Base-by-base conservation (phyloP, 1,139 yeast genomes). In the Suhomyces anneliseae region DNA sequence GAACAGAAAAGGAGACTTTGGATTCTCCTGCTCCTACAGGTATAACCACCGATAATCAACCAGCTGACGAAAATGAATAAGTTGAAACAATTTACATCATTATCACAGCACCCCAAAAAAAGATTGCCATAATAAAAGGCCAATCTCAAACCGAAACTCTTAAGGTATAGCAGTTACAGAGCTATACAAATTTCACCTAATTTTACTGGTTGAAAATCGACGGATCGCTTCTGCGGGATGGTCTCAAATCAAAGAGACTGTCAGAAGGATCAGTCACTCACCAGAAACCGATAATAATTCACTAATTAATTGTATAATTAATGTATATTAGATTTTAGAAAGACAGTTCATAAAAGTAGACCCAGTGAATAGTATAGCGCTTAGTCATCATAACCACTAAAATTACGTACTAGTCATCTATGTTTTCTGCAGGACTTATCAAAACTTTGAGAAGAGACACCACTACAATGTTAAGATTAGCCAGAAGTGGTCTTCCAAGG, bases 291-390 rank as follows among this genome's bases (percentile, higher is more conserved):
- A 11, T 7, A 9, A 29, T 29, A 29, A 29, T 29, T 29, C 32
- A 29, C 32, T 29, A 29, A 29, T 29, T 29, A 29, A 29, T 29
- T 39, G 42, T 39, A 39, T 39, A 39, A 39, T 26, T 34, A 39
- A 39, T 39, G 42, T 39, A 39, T 39, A 39, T 24, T 39, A 39
- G 32, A 29, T 29, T 29, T 11, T 29, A 19, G 24, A 19, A 19
- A 19, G 24, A 19, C 24, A 19, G 24, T 19, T 19, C 24, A 6
- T 19, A 19, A 19, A 6, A 19, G 24, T 6, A 19, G 24, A 1
- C 15, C 15, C 24, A 19, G 24, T 19, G 4, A 4, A 19, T 19
- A 19, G 24, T 19, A 19, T 19, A 19, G 24, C 10, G 32, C 32
- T 29, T 9, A 3, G 11, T 29, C 9, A 29, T 5, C 32, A 29